Evolutionary conservation across 805 yeast genomes (phyloP).

Genomic region (Candida succiphila): DNA sequence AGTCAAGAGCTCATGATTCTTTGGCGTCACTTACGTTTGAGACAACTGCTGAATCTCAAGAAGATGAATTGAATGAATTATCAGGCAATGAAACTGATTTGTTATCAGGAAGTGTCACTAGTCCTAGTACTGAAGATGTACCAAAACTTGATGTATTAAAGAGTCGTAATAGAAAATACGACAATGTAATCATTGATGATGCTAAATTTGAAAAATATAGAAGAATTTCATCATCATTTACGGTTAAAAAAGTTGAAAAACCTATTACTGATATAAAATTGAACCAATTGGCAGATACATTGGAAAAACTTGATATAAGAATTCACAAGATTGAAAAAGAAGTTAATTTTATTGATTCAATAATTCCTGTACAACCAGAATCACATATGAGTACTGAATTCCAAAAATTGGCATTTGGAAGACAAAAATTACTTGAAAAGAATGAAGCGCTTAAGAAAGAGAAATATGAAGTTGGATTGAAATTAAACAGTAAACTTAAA

Average conservation of each 20-base stretch:
- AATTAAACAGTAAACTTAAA: slow-evolving; percentile 16
- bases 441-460: slow-evolving; percentile 17
- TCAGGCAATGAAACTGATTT: background rate
- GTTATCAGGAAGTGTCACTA: too few species aligned
- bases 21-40: slow-evolving; percentile 11
- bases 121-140: background rate
- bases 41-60: slow-evolving; percentile 13
- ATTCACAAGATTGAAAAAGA: slow-evolving; percentile 20
- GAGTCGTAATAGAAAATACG: slow-evolving; percentile 7
- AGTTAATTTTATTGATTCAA: slow-evolving; percentile 17
- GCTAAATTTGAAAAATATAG: slow-evolving; percentile 10
- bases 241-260: slow-evolving; percentile 9
- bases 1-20: slow-evolving; percentile 3
- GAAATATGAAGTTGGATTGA: slow-evolving; percentile 20
- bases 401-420: slow-evolving; percentile 18
- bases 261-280: slow-evolving; percentile 9
- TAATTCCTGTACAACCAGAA: slow-evolving; percentile 13
- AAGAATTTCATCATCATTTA: slow-evolving; percentile 17
- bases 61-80: slow-evolving; percentile 4
- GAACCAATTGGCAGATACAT: slow-evolving; percentile 7
- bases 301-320: slow-evolving; percentile 10
- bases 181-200: slow-evolving; percentile 6
- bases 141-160: slow-evolving; percentile 10
- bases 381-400: slow-evolving; percentile 11
- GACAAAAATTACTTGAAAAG: slow-evolving; percentile 17